Conservation (phyloP, 805 yeast genomes). For the Tetrapisispora phaffii region DNA sequence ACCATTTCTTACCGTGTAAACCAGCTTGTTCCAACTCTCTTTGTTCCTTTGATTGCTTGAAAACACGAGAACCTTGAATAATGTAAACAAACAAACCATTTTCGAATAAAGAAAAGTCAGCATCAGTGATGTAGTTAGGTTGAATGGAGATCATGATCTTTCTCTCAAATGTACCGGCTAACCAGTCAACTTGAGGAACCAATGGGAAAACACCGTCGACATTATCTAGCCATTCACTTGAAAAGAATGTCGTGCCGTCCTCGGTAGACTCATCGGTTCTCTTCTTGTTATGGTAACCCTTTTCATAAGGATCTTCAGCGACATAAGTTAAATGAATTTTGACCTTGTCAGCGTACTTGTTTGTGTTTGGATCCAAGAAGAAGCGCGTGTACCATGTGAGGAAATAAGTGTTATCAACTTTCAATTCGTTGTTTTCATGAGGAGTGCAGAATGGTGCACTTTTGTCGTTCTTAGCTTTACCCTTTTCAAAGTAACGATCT, state of each 20-base stretch:
- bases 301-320: slow-evolving; percentile 43
- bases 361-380: slow-evolving; percentile 33
- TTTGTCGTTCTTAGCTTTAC: slow-evolving; percentile 40
- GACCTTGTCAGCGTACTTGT: slow-evolving; percentile 46
- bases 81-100: slow-evolving; percentile 42
- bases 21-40: slow-evolving; percentile 37
- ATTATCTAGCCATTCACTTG: slow-evolving; percentile 62
- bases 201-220: slow-evolving; percentile 57
- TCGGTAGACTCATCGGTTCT: slow-evolving; percentile 24
- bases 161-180: slow-evolving; percentile 42
- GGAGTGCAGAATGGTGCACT: slow-evolving; percentile 88
- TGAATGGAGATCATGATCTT: slow-evolving; percentile 62
- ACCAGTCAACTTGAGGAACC: slow-evolving; percentile 54
- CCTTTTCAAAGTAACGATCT: slow-evolving; percentile 55
- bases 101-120: slow-evolving; percentile 48
- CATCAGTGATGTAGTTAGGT: slow-evolving; percentile 56
- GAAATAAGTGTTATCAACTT: slow-evolving; percentile 57
- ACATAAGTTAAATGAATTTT: slow-evolving; percentile 58
- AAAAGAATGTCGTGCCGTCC: slow-evolving; percentile 39
- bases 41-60: slow-evolving; percentile 35
- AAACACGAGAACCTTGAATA: slow-evolving; percentile 34
- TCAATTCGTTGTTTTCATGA: slow-evolving; percentile 45
- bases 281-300: slow-evolving; percentile 49
- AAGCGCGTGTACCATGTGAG: slow-evolving; percentile 70
- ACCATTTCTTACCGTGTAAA: slow-evolving; percentile 38